Evolutionary conservation across 163 green algal species (phyloP).

Genomic region (Scenedesmus sp.): DNA sequence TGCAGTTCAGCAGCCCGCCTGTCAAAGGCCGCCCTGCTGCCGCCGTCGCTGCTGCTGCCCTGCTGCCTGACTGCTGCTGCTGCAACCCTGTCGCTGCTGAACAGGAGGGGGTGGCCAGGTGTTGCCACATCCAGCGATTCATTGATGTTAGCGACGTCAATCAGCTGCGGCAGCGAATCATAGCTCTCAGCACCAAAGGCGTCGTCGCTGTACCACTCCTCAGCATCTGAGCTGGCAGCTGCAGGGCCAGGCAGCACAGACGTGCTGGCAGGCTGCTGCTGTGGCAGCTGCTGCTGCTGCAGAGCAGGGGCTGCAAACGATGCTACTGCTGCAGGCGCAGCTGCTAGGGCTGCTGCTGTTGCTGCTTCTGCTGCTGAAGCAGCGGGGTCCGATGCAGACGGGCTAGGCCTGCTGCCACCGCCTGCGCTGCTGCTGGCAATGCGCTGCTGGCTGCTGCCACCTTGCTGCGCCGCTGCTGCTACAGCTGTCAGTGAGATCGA

Average conservation of each 20-base stretch:
- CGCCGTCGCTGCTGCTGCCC: neutral
- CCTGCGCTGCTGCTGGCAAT: neutral
- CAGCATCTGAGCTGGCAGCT: neutral
- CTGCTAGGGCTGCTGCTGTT: neutral
- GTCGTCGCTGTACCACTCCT: neutral
- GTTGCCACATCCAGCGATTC: neutral
- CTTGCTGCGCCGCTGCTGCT: neutral
- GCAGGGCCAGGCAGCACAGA: neutral
- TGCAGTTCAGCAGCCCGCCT: too few species aligned
- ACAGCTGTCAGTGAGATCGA: neutral
- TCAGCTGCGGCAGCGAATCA: neutral
- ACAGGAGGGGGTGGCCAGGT: neutral
- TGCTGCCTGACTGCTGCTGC: neutral
- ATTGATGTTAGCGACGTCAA: neutral
- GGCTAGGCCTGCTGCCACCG: too few species aligned
- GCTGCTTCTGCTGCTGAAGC: neutral
- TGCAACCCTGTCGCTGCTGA: too few species aligned
- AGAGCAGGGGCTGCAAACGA: too few species aligned
- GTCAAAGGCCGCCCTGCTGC: too few species aligned
- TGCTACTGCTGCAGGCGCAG: neutral
- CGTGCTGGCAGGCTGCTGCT: neutral
- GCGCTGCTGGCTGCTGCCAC: neutral
- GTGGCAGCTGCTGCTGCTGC: too few species aligned
- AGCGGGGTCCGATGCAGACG: neutral
- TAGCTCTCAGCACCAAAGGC: neutral